Base-by-base conservation (phyloP, 1,284 basidiomycete species). In the Pascua sp. region DNA sequence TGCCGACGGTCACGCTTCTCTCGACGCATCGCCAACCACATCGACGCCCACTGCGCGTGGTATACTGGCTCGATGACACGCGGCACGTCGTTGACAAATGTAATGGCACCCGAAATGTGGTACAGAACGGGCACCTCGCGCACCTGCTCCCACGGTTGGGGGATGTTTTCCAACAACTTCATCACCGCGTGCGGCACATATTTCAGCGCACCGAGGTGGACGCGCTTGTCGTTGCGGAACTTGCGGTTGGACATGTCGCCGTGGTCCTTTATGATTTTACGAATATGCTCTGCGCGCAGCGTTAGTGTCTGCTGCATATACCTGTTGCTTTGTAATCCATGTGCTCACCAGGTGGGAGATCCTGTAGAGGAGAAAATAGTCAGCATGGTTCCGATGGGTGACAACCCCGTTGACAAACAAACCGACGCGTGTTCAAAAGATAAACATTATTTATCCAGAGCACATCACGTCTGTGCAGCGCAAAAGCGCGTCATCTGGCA, bases 41-140 rank as follows among this genome's bases (percentile, higher is more conserved):
- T 98, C 5, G 91, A 90, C 69, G 92, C 94, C 96, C 96, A 98
- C 72, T 98, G 96, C 0, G 96, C 94, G 75, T 99, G 96, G 78
- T 97, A 98, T 65, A 99, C 85, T 7, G 96, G 96, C 74, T 98
- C 94, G 60, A 98, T 90, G 63, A 98, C 87, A 48, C 91, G 88
- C 49, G 96, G 96, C 43, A 97, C 89, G 77, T 98, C 93, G 79
- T 98, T 98, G 68, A 99, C 94, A 71, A 99, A 98, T 1, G 96
- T 98, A 77, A 99, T 98, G 49, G 96, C 96, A 66, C 96, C 96
- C n/a, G 96, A 98, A 70, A 99, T 94, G 72, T 97, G 94, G 79
- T 97, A 97, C 57, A 98, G 82, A 17, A 95, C 91, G 11, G 91
- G 92, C 3, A 98, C 94, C 78, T 98, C 94, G 67, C 92, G 90